Conservation (phyloP, 164 flowering plant species). For the Umbilicus rupestris region DNA sequence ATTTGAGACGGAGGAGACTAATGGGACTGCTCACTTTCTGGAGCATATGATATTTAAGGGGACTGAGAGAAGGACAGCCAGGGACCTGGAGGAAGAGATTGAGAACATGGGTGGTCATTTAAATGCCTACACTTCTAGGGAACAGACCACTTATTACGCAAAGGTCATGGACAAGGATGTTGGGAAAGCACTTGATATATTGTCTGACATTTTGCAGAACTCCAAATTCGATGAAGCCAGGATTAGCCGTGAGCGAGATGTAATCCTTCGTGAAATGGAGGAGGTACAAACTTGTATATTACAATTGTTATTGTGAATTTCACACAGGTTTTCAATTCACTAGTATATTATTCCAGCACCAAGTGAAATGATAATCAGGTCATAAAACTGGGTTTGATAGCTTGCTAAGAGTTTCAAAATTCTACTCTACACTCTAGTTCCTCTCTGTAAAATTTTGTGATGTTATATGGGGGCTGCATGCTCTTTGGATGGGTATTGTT, state of each 20-base stretch:
- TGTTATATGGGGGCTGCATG: too few species aligned
- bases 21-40: conserved; percentile 82
- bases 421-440: not conserved
- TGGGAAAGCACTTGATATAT: conserved; percentile 44
- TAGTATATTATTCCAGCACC: too few species aligned
- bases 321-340: not conserved
- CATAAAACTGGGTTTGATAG: not conserved
- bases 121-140: conserved; percentile 82
- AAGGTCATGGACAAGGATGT: conserved; percentile 61
- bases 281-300: conserved; percentile 32
- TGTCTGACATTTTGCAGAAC: conserved; percentile 75
- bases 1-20: conserved; percentile 62
- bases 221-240: conserved; percentile 44
- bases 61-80: conserved; percentile 41
- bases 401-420: not conserved
- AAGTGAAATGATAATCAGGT: not conserved
- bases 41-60: conserved; percentile 92
- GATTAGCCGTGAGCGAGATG: conserved; percentile 55
- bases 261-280: conserved; percentile 72
- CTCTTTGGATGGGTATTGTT: too few species aligned
- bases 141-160: conserved; percentile 80
- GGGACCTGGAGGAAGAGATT: conserved; percentile 64
- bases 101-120: conserved; percentile 85
- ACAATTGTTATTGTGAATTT: not conserved
- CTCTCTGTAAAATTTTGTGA: not conserved